Evolutionary conservation across 345 rosid genomes (phyloP).

Genomic region (Conringia planisiliqua): DNA sequence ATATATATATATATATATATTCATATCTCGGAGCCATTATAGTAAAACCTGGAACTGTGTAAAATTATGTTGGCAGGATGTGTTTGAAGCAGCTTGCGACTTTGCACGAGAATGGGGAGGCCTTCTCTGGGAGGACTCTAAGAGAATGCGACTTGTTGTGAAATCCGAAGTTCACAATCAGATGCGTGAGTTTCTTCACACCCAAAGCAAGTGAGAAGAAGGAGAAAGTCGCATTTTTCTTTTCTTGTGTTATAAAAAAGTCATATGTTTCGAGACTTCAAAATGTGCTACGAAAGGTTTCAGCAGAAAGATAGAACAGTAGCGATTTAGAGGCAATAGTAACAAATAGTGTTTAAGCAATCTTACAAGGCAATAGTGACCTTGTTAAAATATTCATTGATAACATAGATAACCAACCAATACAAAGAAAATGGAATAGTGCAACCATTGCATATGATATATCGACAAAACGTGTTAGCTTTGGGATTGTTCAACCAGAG

Average conservation of each 20-base stretch:
- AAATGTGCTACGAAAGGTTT: not conserved
- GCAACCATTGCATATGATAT: not conserved
- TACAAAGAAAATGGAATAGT: not conserved
- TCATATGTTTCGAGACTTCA: not conserved
- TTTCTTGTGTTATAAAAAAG: not conserved
- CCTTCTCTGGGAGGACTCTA: conserved; percentile 92
- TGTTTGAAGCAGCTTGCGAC: conserved; percentile 78
- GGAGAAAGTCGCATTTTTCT: not conserved
- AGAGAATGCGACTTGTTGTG: conserved; percentile 75
- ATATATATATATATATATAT: not conserved
- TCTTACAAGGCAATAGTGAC: not conserved
- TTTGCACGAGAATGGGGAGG: conserved; percentile 71
- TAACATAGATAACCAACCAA: not conserved
- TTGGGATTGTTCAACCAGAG: not conserved
- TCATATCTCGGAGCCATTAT: not conserved
- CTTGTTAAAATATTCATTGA: not conserved
- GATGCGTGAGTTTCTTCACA: conserved; percentile 78
- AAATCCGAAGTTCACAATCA: conserved; percentile 77
- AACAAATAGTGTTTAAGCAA: not conserved
- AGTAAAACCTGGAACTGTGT: not conserved
- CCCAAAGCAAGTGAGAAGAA: conserved; percentile 45
- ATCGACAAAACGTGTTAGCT: not conserved
- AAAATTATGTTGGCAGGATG: conserved; percentile 48
- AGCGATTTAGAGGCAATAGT: not conserved
- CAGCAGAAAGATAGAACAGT: not conserved